Conservation (phyloP, 2,329 filamentous ascomycete species). For the Ustilaginoidea virens region DNA sequence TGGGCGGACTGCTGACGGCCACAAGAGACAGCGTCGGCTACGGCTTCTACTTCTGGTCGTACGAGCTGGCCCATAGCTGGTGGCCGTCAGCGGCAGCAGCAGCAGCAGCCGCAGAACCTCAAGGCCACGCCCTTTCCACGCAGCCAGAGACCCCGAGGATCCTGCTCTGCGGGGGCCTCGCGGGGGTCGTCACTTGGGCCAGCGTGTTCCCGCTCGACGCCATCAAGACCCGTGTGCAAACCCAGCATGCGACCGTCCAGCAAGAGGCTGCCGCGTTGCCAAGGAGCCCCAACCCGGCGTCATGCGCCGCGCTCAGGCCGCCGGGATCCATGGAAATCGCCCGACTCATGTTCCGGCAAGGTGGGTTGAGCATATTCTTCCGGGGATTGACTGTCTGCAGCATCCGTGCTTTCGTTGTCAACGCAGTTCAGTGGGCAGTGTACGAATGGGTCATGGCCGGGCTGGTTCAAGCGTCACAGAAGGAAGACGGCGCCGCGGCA, state of each 20-base stretch:
- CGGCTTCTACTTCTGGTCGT: constrained; percentile 94
- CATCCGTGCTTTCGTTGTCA: constrained; percentile 75
- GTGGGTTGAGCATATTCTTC: constrained; percentile 51
- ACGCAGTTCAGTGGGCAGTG: constrained; percentile 82
- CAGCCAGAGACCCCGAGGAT: constrained; percentile 46
- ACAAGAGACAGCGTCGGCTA: constrained; percentile 83
- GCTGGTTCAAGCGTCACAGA: no score
- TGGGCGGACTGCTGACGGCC: constrained; percentile 68
- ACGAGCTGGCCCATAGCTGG: constrained; percentile 56
- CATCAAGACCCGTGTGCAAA: constrained; percentile 84
- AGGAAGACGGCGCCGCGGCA: no score
- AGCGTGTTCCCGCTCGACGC: constrained; percentile 86
- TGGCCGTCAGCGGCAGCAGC: constrained; percentile 33
- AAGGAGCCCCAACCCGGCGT: neutral
- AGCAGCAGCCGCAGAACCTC: no score
- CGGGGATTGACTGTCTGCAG: constrained; percentile 68
- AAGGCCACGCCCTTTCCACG: no score
- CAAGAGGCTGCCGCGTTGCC: neutral
- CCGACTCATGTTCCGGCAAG: constrained; percentile 46
- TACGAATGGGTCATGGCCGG: constrained; percentile 77
- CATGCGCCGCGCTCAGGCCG: constrained; percentile 7
- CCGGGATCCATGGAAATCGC: constrained; percentile 48
- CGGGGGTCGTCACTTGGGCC: constrained; percentile 77
- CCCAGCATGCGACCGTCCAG: constrained; percentile 31
- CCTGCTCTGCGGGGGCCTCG: constrained; percentile 71